These are phyloP conservation scores for Coniferiporia weirii DNA, from an alignment of 1,284 basidiomycete genomes.

Conservation along the genomic window DNA sequence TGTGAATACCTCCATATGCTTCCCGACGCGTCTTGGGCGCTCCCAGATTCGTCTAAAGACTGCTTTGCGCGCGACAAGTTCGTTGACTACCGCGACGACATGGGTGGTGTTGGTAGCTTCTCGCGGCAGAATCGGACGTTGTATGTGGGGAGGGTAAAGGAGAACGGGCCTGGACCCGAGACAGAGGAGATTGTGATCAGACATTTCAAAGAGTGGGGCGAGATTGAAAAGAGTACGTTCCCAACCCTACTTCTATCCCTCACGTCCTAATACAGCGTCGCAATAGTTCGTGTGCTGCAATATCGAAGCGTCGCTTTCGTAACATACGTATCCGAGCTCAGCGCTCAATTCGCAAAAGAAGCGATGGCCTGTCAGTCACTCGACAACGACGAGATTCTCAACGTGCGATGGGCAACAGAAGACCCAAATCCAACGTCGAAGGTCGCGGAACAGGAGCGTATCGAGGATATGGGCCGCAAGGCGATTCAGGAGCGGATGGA, in stretches of 20 bases:
- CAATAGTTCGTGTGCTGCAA: conserved; percentile 80
- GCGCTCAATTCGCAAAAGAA: conserved; percentile 97
- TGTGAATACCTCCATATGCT: conserved; percentile 93
- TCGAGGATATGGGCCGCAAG: conserved; percentile 78
- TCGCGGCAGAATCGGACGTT: conserved; percentile 90
- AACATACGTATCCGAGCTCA: conserved; percentile 82
- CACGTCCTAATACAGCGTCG: too few species aligned
- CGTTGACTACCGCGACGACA: conserved; percentile 96
- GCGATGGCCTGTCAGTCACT: conserved; percentile 98
- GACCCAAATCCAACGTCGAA: conserved; percentile 91
- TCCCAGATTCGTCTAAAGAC: conserved; percentile 91
- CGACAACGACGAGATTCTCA: conserved; percentile 96
- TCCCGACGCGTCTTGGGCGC: conserved; percentile 61
- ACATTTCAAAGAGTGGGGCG: conserved; percentile 98
- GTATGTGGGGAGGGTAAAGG: conserved; percentile 92
- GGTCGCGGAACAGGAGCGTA: conserved; percentile 73
- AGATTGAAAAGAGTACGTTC: conserved; percentile 83
- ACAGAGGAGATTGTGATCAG: conserved; percentile 85
- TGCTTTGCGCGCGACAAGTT: conserved; percentile 98
- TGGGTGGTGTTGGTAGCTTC: conserved; percentile 98
- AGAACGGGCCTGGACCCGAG: conserved; percentile 81
- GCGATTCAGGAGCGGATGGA: conserved; percentile 83
- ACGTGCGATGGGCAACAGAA: conserved; percentile 96
- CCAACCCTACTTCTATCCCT: conserved; percentile 1
- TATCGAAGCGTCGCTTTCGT: conserved; percentile 97